A percentile compares a stretch with the other conserved stretches of the same genome.
Conservation (phyloP, 768 basidiomycete genomes). For the Lactifluus volemus region DNA sequence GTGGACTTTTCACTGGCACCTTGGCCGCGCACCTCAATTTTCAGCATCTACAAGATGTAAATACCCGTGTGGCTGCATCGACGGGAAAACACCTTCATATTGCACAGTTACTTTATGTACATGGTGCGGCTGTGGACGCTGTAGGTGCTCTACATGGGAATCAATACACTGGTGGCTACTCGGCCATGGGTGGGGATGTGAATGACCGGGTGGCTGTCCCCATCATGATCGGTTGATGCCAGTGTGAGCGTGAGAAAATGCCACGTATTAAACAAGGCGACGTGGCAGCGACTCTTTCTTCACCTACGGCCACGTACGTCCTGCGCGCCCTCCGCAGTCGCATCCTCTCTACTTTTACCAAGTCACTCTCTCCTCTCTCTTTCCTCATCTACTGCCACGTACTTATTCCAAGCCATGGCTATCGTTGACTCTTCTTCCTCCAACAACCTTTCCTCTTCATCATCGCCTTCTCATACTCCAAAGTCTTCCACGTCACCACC, state of each 20-base stretch:
- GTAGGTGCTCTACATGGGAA: neutral
- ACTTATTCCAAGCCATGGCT: constrained; percentile 3
- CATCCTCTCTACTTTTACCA: neutral
- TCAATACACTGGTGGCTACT: neutral
- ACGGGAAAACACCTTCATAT: no score
- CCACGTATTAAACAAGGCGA: neutral
- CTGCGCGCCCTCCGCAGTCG: constrained; percentile 17
- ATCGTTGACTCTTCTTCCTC: neutral
- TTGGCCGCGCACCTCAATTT: neutral
- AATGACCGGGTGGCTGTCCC: no score
- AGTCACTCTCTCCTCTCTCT: neutral
- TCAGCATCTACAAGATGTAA: neutral
- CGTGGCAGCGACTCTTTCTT: constrained; percentile 17
- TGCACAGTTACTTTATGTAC: no score
- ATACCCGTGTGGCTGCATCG: neutral
- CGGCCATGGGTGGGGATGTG: neutral
- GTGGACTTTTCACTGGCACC: neutral
- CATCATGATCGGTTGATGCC: no score
- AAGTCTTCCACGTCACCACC: constrained; percentile 13
- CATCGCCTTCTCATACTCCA: neutral
- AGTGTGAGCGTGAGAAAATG: neutral
- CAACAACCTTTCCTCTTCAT: constrained; percentile 4
- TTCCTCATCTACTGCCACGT: neutral
- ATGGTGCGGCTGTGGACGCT: neutral
- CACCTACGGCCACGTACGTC: constrained; percentile 22